Percentiles rank a stretch among this genome's conserved stretches.
phyloP scores from a whole-genome alignment of 495 filamentous ascomycete genomes.

The Penicillium pulvis region DNA sequence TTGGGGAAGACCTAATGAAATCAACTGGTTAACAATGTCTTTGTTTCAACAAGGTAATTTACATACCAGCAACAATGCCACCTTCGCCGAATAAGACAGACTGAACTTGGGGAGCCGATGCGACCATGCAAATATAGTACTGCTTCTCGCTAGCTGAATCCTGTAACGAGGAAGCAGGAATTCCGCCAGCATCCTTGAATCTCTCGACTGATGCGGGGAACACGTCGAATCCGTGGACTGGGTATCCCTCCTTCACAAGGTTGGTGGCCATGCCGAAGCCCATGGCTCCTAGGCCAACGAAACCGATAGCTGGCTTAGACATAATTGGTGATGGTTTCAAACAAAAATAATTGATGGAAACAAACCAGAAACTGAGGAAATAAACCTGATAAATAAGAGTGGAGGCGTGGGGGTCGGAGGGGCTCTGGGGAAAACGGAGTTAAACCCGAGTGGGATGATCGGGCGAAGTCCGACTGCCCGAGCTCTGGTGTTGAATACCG shows the following conservation, averaged over 20 bases:
- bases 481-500: neutral
- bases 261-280: slow-evolving; percentile 85
- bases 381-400: neutral
- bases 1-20: slow-evolving; percentile 46
- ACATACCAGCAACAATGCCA: slow-evolving; percentile 51
- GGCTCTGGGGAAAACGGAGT: neutral
- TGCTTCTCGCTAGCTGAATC: slow-evolving; percentile 62
- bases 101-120: slow-evolving; percentile 69
- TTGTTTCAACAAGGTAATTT: neutral
- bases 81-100: slow-evolving; percentile 64
- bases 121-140: slow-evolving; percentile 79
- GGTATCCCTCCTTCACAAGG: slow-evolving; percentile 67
- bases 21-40: neutral
- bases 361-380: neutral
- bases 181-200: slow-evolving; percentile 67
- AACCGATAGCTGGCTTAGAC: slow-evolving; percentile 62
- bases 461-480: slow-evolving; percentile 22
- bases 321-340: slow-evolving; percentile 3
- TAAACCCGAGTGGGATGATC: slow-evolving; percentile 17
- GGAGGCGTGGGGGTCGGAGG: neutral
- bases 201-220: slow-evolving; percentile 70
- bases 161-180: slow-evolving; percentile 59
- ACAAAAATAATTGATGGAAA: neutral
- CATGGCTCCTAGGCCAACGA: slow-evolving; percentile 88
- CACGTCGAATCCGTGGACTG: slow-evolving; percentile 76